Percentiles rank a stretch among this genome's conserved stretches.
phyloP scores from a whole-genome alignment of 2,329 filamentous ascomycete species.

The Ascochyta pisi region DNA sequence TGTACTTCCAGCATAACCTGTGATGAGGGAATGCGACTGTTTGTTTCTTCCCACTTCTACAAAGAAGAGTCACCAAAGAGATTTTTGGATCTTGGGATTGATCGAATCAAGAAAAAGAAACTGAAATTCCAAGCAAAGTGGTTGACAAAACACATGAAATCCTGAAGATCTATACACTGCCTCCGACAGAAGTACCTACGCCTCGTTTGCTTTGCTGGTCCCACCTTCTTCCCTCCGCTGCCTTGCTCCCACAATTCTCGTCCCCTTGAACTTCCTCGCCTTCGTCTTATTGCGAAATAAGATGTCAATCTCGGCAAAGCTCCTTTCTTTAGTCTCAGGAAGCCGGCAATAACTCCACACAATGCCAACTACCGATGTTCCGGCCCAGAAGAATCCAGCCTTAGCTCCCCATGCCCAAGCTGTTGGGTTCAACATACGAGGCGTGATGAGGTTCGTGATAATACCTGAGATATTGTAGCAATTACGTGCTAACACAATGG shows the following conservation, averaged over 20 bases:
- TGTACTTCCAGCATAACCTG: too few relatives aligned
- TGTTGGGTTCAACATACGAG: constrained; percentile 48
- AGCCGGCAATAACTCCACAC: constrained; percentile 79
- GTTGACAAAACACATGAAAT: not conserved
- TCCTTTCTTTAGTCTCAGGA: constrained; percentile 77
- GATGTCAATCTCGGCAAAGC: constrained; percentile 82
- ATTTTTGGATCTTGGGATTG: too few relatives aligned
- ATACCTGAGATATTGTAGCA: constrained; percentile 79
- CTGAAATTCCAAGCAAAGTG: too few relatives aligned
- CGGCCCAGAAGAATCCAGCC: constrained; percentile 84
- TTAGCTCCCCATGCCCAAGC: constrained; percentile 87
- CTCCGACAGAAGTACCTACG: not conserved
- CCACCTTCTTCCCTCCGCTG: not conserved
- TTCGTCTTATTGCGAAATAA: constrained; percentile 67
- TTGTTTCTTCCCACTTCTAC: too few relatives aligned
- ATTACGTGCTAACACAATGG: constrained; percentile 80
- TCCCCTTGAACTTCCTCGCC: constrained; percentile 27
- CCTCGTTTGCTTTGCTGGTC: not conserved
- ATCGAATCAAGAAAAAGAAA: too few relatives aligned
- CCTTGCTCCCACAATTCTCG: not conserved
- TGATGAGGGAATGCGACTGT: too few relatives aligned
- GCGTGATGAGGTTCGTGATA: constrained; percentile 80
- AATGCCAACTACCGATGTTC: constrained; percentile 75
- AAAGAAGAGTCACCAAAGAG: too few relatives aligned
- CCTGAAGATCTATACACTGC: not conserved